phyloP scores from a whole-genome alignment of 768 basidiomycete species.

The Pisolithus sp. region DNA sequence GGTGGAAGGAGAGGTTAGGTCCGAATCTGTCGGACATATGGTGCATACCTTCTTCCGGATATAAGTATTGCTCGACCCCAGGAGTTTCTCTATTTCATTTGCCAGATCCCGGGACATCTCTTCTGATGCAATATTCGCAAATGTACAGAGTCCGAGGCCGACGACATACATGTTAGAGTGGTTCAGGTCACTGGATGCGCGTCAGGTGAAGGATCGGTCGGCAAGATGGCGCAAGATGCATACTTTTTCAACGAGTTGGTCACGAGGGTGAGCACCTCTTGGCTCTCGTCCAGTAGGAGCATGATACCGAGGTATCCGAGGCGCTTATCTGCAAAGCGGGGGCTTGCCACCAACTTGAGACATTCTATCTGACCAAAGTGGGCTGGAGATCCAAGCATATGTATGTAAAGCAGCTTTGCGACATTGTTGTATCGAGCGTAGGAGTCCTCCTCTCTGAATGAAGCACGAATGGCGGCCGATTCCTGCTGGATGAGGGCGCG shows the following conservation, averaged over 20 bases:
- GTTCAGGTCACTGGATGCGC: conserved; percentile 83
- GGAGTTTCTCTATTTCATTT: conserved; percentile 94
- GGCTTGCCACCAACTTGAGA: conserved; percentile 89
- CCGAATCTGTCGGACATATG: neutral
- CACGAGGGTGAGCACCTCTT: conserved; percentile 94
- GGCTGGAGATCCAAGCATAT: conserved; percentile 97
- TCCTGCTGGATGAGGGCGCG: conserved; percentile 95
- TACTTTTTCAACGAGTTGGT: conserved; percentile 99
- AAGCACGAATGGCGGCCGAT: conserved; percentile 93
- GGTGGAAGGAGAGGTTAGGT: neutral
- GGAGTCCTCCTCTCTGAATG: conserved; percentile 95
- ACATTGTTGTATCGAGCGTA: conserved; percentile 95
- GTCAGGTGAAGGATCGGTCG: conserved; percentile 6
- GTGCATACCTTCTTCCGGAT: conserved; percentile 88
- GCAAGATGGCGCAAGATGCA: conserved; percentile 14
- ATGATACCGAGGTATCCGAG: conserved; percentile 97
- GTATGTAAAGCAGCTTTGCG: conserved; percentile 96
- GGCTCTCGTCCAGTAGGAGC: conserved; percentile 94
- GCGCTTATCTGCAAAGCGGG: conserved; percentile 92
- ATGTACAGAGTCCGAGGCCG: conserved; percentile 93
- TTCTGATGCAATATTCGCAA: conserved; percentile 98
- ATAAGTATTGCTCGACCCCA: conserved; percentile 97
- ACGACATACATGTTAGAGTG: conserved; percentile 99
- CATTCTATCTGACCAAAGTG: conserved; percentile 99
- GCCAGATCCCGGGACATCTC: conserved; percentile 99